A percentile compares a stretch with the other conserved stretches of the same genome.
Evolutionary conservation across 257 asterid species (phyloP).

Genomic region (Capsicum pubescens): DNA sequence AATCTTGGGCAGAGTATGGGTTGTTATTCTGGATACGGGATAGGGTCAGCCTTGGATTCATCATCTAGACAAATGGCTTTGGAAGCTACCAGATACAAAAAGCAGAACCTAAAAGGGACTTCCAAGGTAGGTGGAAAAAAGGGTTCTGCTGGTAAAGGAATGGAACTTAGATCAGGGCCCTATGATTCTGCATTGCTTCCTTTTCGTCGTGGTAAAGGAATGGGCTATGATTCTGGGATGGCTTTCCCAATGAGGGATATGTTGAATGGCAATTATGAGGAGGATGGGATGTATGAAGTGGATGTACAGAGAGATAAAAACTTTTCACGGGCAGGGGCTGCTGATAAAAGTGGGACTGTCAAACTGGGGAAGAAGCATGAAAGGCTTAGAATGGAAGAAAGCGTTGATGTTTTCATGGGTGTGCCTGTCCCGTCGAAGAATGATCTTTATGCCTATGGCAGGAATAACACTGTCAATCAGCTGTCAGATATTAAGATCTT

Average conservation of each 20-base stretch:
- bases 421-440: slow-evolving; percentile 51
- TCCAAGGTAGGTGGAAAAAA: slow-evolving; percentile 64
- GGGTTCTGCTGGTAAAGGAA: slow-evolving; percentile 53
- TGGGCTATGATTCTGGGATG: slow-evolving; percentile 53
- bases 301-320: slow-evolving; percentile 62
- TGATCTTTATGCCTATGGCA: slow-evolving; percentile 57
- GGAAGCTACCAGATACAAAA: slow-evolving; percentile 60
- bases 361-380: slow-evolving; percentile 67
- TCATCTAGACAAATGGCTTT: slow-evolving; percentile 50
- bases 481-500: slow-evolving; percentile 80
- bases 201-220: slow-evolving; percentile 49
- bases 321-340: slow-evolving; percentile 47
- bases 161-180: slow-evolving; percentile 51
- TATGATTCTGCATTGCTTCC: slow-evolving; percentile 49
- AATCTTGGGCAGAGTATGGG: slow-evolving; percentile 58
- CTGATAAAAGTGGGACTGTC: slow-evolving; percentile 46
- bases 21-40: slow-evolving; percentile 51
- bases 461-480: slow-evolving; percentile 73
- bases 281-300: slow-evolving; percentile 66
- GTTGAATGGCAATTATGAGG: slow-evolving; percentile 61
- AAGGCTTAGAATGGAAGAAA: slow-evolving; percentile 51
- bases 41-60: slow-evolving; percentile 51
- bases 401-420: slow-evolving; percentile 53
- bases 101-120: slow-evolving; percentile 68
- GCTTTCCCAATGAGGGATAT: slow-evolving; percentile 57